Evolutionary conservation across 2,329 filamentous ascomycete genomes (phyloP).

Genomic region (Diaporthe citri): DNA sequence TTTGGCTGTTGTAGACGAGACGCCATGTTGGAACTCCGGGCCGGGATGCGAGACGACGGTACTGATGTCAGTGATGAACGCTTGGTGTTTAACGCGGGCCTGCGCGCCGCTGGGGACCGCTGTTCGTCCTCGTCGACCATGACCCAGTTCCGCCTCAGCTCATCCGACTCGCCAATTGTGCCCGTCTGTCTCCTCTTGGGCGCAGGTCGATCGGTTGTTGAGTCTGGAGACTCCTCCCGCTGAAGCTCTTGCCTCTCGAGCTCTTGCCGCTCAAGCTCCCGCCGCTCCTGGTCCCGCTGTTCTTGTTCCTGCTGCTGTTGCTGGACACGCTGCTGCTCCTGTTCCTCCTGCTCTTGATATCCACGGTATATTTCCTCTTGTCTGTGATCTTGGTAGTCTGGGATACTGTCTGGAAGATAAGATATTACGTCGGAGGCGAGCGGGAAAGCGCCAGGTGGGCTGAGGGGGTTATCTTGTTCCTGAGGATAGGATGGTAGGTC

Average conservation of each 20-base stretch:
- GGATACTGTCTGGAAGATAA: conserved; percentile 22
- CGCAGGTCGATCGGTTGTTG: conserved; percentile 59
- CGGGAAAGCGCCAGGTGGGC: conserved; percentile 31
- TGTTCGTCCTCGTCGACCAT: conserved; percentile 63
- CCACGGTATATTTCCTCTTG: conserved; percentile 9
- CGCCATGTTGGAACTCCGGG: conserved; percentile 24
- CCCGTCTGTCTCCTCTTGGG: conserved; percentile 65
- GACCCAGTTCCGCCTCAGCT: conserved; percentile 78
- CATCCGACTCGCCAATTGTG: conserved; percentile 60
- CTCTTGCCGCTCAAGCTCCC: conserved; percentile 12
- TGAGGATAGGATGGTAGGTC: not conserved
- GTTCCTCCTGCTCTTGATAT: conserved; percentile 19
- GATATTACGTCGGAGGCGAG: not conserved
- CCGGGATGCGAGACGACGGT: conserved; percentile 33
- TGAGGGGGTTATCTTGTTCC: conserved; percentile 22
- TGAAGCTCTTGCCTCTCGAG: conserved; percentile 19
- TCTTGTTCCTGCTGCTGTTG: conserved; percentile 17
- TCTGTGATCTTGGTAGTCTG: conserved; percentile 23
- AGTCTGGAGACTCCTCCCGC: conserved; percentile 49
- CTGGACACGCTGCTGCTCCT: conserved; percentile 6
- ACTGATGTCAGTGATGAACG: conserved; percentile 23
- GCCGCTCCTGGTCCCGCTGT: conserved; percentile 38
- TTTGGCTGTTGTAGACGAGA: conserved; percentile 34
- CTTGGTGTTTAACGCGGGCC: conserved; percentile 39
- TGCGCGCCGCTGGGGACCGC: conserved; percentile 39